phyloP scores from a whole-genome alignment of 306 rosid species.

The Dicorynia guianensis region DNA sequence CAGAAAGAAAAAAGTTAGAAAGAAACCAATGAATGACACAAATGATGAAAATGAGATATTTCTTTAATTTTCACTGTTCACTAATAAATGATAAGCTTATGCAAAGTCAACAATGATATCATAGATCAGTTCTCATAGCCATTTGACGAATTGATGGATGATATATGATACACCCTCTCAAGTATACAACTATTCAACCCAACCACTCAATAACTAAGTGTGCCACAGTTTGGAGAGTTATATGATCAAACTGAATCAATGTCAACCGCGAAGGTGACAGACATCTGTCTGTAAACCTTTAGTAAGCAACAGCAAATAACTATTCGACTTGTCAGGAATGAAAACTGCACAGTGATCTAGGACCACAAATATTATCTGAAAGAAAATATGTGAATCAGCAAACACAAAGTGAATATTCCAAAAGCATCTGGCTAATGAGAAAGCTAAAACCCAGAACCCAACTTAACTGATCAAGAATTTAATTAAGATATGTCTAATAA shows the following conservation, averaged over 20 bases:
- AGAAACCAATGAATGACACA: no score
- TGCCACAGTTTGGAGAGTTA: constrained; percentile 1
- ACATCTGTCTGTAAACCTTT: neutral
- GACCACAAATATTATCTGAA: constrained; percentile 21
- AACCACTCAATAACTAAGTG: neutral
- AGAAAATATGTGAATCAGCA: constrained; percentile 7
- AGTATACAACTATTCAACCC: neutral
- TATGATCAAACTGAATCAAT: constrained; percentile 12
- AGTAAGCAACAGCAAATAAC: neutral
- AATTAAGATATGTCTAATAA: constrained; percentile 12
- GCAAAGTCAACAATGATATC: no score
- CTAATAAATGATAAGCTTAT: no score
- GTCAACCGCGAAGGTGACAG: constrained; percentile 21
- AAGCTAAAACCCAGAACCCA: constrained; percentile 17
- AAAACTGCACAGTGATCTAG: neutral
- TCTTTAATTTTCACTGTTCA: no score
- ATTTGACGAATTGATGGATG: no score
- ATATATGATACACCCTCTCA: no score
- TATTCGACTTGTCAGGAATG: constrained; percentile 28
- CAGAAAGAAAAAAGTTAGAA: no score
- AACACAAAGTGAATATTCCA: constrained; percentile 4
- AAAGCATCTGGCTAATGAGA: constrained; percentile 20
- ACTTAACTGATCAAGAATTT: constrained; percentile 8
- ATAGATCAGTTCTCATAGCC: no score
- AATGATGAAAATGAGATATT: no score